These are phyloP conservation scores for Capronia epimyces DNA, from an alignment of 2,329 filamentous ascomycete species.

Conservation along the genomic window DNA sequence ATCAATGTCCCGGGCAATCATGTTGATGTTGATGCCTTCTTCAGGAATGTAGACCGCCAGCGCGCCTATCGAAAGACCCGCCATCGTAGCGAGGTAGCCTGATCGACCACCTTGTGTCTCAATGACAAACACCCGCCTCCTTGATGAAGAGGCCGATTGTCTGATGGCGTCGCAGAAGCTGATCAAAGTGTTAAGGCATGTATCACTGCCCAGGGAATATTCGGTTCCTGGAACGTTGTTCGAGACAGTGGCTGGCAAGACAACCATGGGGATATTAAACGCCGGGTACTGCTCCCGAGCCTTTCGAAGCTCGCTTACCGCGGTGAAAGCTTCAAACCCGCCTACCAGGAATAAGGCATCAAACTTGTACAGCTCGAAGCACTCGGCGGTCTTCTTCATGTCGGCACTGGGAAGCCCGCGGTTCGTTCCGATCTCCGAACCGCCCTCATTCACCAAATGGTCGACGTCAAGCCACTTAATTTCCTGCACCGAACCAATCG, in stretches of 20 bases:
- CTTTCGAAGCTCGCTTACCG: conserved; percentile 78
- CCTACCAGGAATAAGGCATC: conserved; percentile 89
- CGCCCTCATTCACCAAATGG: conserved; percentile 90
- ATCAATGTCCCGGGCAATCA: conserved; percentile 84
- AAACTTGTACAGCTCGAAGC: conserved; percentile 81
- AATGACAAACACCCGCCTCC: conserved; percentile 91
- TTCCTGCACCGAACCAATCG: conserved; percentile 73
- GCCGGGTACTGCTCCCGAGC: conserved; percentile 71
- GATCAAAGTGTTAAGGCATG: conserved; percentile 90
- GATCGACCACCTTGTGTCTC: conserved; percentile 95
- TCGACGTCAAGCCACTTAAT: conserved; percentile 94
- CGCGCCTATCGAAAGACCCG: conserved; percentile 85
- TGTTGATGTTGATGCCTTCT: conserved; percentile 88
- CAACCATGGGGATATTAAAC: conserved; percentile 85
- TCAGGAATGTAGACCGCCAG: conserved; percentile 94
- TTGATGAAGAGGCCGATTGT: conserved; percentile 89
- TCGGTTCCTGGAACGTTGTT: conserved; percentile 98
- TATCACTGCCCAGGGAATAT: conserved; percentile 94
- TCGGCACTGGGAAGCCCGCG: conserved; percentile 85
- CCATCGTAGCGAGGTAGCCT: conserved; percentile 87
- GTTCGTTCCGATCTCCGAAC: conserved; percentile 97
- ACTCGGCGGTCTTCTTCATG: conserved; percentile 72
- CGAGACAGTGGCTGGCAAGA: conserved; percentile 93
- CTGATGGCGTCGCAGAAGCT: conserved; percentile 96
- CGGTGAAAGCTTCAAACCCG: conserved; percentile 94